phyloP scores from a whole-genome alignment of 2,329 filamentous ascomycete species.

The Exophiala mesophila region DNA sequence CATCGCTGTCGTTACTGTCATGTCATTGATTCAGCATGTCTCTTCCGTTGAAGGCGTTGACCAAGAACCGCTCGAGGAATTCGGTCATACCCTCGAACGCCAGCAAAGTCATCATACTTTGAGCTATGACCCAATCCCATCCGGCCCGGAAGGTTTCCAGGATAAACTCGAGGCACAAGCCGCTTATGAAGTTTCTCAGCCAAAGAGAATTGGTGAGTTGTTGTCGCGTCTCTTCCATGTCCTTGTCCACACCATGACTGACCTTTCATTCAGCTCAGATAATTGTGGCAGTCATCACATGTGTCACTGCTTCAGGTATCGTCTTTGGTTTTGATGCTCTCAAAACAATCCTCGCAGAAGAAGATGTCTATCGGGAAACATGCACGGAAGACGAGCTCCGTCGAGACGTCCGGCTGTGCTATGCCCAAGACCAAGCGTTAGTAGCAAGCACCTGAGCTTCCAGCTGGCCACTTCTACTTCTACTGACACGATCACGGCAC shows the following conservation, averaged over 20 bases:
- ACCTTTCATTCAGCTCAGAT: conserved; percentile 60
- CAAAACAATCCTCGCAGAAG: conserved; percentile 71
- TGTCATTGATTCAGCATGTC: conserved; percentile 52
- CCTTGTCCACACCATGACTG: too few species aligned
- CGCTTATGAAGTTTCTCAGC: conserved; percentile 46
- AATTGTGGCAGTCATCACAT: conserved; percentile 61
- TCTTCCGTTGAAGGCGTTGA: conserved; percentile 47
- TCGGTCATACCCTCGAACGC: conserved; percentile 7
- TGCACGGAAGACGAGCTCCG: conserved; percentile 53
- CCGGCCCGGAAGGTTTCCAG: conserved; percentile 28
- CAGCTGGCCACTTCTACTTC: too few species aligned
- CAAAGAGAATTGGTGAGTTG: conserved; percentile 32
- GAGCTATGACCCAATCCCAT: conserved; percentile 47
- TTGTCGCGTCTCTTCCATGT: neutral
- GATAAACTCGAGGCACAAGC: conserved; percentile 43
- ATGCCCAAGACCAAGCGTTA: conserved; percentile 51
- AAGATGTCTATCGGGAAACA: conserved; percentile 64
- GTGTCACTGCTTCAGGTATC: conserved; percentile 70
- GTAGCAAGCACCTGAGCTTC: conserved; percentile 5
- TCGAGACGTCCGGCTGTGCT: conserved; percentile 48
- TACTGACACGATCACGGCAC: too few species aligned
- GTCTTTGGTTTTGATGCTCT: conserved; percentile 82
- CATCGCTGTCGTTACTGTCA: conserved; percentile 21
- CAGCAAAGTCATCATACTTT: conserved; percentile 36
- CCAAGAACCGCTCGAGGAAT: conserved; percentile 33